Evolutionary conservation across 306 rosid species (phyloP), one percentile per base, ranked within the genome.

Genomic region (Trifolium repens): DNA sequence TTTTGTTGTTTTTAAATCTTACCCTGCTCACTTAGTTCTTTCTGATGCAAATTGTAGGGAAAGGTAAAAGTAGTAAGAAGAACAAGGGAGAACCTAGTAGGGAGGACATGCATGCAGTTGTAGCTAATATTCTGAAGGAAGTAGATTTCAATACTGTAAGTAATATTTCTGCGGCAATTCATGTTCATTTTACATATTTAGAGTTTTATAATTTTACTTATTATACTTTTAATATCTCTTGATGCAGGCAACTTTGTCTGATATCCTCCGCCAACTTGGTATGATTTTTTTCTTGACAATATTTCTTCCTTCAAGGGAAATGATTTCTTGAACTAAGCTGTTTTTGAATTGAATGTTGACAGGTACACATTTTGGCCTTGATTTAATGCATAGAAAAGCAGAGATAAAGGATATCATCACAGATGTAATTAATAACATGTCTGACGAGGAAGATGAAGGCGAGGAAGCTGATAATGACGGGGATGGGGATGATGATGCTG

Each of bases 141-240:
- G 99, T 96, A 6, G 98, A 96, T 86, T 96, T 96, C 87, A 88
- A 94, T 77, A 92, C 97, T 62, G 99, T 94, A 80, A 89, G 98
- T 77, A 37, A 19, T 69, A 32, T 24, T 73, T 62, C 24, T 65
- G 50, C n/a, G 17, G 70, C 46, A 26, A 22, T 60, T 9, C 15
- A 5, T 39, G 3, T 37, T 30, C 60, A 63, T 59, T 17, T 73
- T 82, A 54, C 50, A 47, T 71, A 24, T 58, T 81, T 19, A 17
- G 17, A 22, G 16, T 67, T 72, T 7, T 74, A 19, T 26, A 19
- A n/a, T 35, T 8, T 74, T 39, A 37, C 42, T 15, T 65, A 49
- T 58, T 75, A 67, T 72, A 27, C 71, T 63, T 52, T 35, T 12
- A 76, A 24, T 65, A 58, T 73, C 11, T 62, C 14, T 44, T 66